phyloP scores from a whole-genome alignment of 192 early-diverging fungal genomes.

The Umbelopsis vinacea region DNA sequence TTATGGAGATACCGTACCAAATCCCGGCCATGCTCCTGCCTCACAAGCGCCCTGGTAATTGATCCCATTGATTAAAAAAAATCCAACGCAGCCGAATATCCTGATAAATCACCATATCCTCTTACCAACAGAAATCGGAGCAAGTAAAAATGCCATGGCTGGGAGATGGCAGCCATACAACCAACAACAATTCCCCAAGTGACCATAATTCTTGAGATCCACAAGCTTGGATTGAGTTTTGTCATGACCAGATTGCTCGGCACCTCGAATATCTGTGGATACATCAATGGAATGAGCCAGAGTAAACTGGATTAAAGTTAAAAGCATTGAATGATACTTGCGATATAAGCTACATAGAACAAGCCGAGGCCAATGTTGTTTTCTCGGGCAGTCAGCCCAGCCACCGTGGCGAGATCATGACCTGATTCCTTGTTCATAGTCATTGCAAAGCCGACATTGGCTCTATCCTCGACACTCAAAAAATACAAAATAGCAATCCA shows the following conservation, averaged over 20 bases:
- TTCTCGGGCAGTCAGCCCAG: slow-evolving; percentile 20
- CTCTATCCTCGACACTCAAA: slow-evolving; percentile 36
- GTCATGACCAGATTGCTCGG: slow-evolving; percentile 43
- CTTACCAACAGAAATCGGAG: slow-evolving; percentile 37
- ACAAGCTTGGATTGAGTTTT: slow-evolving; percentile 34
- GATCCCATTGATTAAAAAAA: not conserved
- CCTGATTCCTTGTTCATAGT: slow-evolving; percentile 39
- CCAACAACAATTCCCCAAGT: slow-evolving; percentile 42
- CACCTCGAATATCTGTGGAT: slow-evolving; percentile 35
- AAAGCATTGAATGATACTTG: not conserved
- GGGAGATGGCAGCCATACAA: slow-evolving; percentile 42
- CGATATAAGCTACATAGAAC: slow-evolving; percentile 44
- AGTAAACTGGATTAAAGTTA: too few relatives aligned
- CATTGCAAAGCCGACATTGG: slow-evolving; percentile 41
- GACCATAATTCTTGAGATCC: slow-evolving; percentile 44
- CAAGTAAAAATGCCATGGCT: slow-evolving; percentile 43
- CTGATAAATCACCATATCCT: too few relatives aligned
- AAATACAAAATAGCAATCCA: slow-evolving; percentile 44
- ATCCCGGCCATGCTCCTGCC: slow-evolving; percentile 43
- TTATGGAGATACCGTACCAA: not conserved
- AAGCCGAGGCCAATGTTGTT: slow-evolving; percentile 40
- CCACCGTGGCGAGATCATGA: slow-evolving; percentile 32
- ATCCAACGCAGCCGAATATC: not conserved
- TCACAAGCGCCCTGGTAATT: slow-evolving; percentile 32
- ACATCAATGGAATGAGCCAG: not conserved